phyloP scores from a whole-genome alignment of 1,139 yeast genomes.

The Sugiyamaella castrensis region DNA sequence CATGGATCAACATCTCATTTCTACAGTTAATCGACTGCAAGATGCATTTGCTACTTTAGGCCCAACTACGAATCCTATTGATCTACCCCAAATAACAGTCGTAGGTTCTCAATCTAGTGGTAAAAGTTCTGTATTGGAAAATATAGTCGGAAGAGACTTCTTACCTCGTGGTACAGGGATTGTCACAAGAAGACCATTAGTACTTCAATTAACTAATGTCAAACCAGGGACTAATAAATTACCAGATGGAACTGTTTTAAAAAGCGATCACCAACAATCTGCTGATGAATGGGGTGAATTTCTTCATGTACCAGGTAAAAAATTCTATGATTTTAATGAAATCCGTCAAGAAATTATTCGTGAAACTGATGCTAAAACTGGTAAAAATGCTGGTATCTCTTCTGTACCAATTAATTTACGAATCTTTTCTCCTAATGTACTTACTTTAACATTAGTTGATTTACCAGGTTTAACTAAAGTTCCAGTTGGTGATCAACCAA shows the following conservation, averaged over 20 bases:
- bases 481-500: slow-evolving; percentile 99
- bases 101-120: slow-evolving; percentile 96
- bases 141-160: slow-evolving; percentile 95
- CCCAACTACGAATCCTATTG: slow-evolving; percentile 49
- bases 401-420: slow-evolving; percentile 90
- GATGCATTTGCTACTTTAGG: slow-evolving; percentile 94
- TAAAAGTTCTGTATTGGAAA: slow-evolving; percentile 89
- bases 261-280: slow-evolving; percentile 55
- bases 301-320: slow-evolving; percentile 84
- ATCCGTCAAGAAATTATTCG: slow-evolving; percentile 86
- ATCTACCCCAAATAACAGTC: slow-evolving; percentile 93
- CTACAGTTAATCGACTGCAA: slow-evolving; percentile 80
- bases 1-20: slow-evolving; percentile 87
- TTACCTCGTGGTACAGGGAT: slow-evolving; percentile 95
- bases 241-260: slow-evolving; percentile 77
- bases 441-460: slow-evolving; percentile 95
- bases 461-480: slow-evolving; percentile 98
- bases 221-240: slow-evolving; percentile 70
- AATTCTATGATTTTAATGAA: slow-evolving; percentile 83
- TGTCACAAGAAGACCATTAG: slow-evolving; percentile 90
- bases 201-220: slow-evolving; percentile 69
- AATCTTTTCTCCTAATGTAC: slow-evolving; percentile 92
- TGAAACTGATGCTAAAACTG: slow-evolving; percentile 94
- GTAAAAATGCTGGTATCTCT: slow-evolving; percentile 88
- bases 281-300: slow-evolving; percentile 98